Conservation (phyloP, 2,329 filamentous ascomycete species). For the Botrytis elliptica region DNA sequence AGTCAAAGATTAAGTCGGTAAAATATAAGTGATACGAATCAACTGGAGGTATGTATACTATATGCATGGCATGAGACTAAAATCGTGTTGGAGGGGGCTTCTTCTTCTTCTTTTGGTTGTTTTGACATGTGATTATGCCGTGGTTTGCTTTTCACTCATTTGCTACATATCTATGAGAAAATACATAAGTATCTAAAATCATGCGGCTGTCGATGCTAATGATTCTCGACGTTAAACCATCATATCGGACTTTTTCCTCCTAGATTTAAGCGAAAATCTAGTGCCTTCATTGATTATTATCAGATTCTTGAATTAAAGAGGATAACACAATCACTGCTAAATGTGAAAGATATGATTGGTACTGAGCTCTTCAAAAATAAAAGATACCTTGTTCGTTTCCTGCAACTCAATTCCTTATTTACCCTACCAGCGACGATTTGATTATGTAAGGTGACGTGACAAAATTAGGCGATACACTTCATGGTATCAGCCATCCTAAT, state of each 20-base stretch:
- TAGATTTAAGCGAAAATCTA: not conserved
- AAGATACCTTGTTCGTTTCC: not conserved
- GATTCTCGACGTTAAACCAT: no score
- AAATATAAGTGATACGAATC: not conserved
- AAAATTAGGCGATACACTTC: not conserved
- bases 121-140: not conserved
- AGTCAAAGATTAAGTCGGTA: not conserved
- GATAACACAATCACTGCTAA: not conserved
- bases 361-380: not conserved
- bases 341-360: not conserved
- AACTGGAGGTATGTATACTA: not conserved
- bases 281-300: not conserved
- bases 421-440: not conserved
- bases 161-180: not conserved
- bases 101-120: not conserved
- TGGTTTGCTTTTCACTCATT: not conserved
- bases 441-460: conserved; percentile 11
- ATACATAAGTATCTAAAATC: not conserved
- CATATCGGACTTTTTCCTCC: not conserved
- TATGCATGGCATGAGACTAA: not conserved
- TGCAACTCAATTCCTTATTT: not conserved
- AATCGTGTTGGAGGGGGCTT: not conserved
- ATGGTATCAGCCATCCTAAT: not conserved
- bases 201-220: not conserved
- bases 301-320: not conserved